Evolutionary conservation across 768 basidiomycete genomes (phyloP), one percentile per base, ranked within the genome.

Genomic region (Boletus patriciae): DNA sequence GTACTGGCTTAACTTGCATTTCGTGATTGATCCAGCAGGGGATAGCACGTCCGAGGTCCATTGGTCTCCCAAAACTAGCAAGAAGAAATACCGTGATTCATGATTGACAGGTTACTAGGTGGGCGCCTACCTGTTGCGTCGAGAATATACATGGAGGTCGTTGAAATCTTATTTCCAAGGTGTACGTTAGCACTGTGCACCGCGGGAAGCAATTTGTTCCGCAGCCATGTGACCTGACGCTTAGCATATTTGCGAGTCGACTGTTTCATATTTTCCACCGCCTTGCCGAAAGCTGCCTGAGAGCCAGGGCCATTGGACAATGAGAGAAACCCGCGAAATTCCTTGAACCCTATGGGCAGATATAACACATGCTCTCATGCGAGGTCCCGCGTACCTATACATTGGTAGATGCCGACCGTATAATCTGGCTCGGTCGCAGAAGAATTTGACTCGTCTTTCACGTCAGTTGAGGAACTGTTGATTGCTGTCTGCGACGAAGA

Each of bases 181-280:
- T 74, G 62, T 11, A 65, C 61, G 53, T 84, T 83, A 12, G 67
- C 63, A 50, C 83, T 84, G 34, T 79, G 67, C 15, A 88, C 74
- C 4, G 83, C 86, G 3, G 94, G 95, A 36, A 97, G 70, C 15
- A 98, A 73, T 71, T 97, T 96, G 68, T 92, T 92, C 38, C 84
- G 80, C 46, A 98, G 86, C 97, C 97, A 99, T 36, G 87, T 85
- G 41, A 95, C 79, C 70, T 99, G 97, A 38, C 87, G 78, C 67
- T 90, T 92, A 0, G 97, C 92, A 68, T 98, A 99, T 71, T 94
- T 88, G 21, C 89, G 78, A 9, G 95, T 99, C 0, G 89, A 86
- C 0, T 81, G 71, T 70, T 98, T 97, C 87, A 94, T 95, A 10
- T 80, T 80, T 42, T 89, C 86, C 8, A 90, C 73, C 0, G 88